phyloP scores from a whole-genome alignment of 164 flowering plant species.

The Vitis rotundifolia region DNA sequence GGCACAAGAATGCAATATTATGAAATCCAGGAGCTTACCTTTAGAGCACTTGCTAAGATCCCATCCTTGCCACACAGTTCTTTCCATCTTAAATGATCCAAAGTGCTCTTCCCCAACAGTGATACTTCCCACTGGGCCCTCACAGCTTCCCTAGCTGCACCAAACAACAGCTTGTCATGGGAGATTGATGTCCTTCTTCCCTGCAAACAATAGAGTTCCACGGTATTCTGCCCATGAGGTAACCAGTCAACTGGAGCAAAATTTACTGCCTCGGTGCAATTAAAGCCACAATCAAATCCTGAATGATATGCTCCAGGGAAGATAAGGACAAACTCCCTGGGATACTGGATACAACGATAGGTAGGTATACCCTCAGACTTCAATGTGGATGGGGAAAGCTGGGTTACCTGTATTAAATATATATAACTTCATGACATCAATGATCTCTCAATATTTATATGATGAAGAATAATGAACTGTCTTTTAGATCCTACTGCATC shows the following conservation, averaged over 20 bases:
- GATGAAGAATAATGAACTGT: too few relatives aligned
- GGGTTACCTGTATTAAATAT: conserved; percentile 50
- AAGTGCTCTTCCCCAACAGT: conserved; percentile 36
- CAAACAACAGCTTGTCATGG: conserved; percentile 70
- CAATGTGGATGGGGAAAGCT: conserved; percentile 54
- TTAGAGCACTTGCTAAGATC: conserved; percentile 55
- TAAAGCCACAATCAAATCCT: conserved; percentile 78
- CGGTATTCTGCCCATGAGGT: conserved; percentile 66
- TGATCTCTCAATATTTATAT: neutral
- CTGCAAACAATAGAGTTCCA: conserved; percentile 55
- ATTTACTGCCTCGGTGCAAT: conserved; percentile 60
- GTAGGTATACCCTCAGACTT: conserved; percentile 76
- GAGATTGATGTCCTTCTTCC: conserved; percentile 61
- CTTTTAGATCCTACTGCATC: too few relatives aligned
- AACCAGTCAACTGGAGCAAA: conserved; percentile 87
- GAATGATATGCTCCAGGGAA: conserved; percentile 81
- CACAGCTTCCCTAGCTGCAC: conserved; percentile 75
- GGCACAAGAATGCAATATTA: too few relatives aligned
- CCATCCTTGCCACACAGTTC: conserved; percentile 64
- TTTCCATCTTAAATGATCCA: conserved; percentile 57
- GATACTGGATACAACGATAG: conserved; percentile 66
- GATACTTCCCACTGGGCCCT: conserved; percentile 61
- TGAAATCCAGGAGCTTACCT: conserved; percentile 39
- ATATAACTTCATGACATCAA: neutral
- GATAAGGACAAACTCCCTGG: conserved; percentile 71